These are phyloP conservation scores for Botryotinia narcissicola DNA, from an alignment of 2,329 filamentous ascomycete genomes.

Conservation along the genomic window DNA sequence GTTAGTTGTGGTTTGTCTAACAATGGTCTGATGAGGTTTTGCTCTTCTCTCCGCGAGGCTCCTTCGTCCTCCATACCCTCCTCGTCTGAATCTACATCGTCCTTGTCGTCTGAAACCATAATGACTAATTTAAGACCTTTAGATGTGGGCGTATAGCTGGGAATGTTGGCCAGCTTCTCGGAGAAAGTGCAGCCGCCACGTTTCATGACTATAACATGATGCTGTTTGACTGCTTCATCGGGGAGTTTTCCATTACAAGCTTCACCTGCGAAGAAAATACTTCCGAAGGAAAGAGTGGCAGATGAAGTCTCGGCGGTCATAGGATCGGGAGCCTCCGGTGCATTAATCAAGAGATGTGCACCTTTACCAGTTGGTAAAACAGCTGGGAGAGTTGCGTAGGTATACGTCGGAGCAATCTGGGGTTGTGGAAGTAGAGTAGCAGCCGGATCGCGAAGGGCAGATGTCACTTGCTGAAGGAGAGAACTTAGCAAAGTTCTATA, in stretches of 20 bases:
- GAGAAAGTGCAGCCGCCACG: conserved; percentile 84
- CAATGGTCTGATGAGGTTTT: conserved; percentile 55
- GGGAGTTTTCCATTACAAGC: conserved; percentile 59
- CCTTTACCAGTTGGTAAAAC: conserved; percentile 53
- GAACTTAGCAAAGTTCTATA: conserved; percentile 44
- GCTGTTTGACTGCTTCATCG: conserved; percentile 47
- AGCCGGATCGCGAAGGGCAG: conserved; percentile 47
- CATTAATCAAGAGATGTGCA: conserved; percentile 67
- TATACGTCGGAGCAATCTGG: conserved; percentile 36
- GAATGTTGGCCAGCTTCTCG: conserved; percentile 81
- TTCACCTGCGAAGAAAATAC: conserved; percentile 67
- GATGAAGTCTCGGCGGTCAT: conserved; percentile 33
- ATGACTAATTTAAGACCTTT: conserved; percentile 75
- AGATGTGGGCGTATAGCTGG: conserved; percentile 63
- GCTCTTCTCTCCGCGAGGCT: conserved; percentile 40
- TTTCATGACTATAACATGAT: conserved; percentile 79
- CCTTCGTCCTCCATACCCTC: conserved; percentile 36
- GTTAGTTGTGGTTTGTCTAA: conserved; percentile 67
- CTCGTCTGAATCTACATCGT: conserved; percentile 24
- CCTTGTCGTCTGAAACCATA: conserved; percentile 60
- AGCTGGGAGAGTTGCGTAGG: conserved; percentile 43
- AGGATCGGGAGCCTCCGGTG: conserved; percentile 43
- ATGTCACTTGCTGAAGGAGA: conserved; percentile 50
- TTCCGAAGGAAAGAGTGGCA: conserved; percentile 62
- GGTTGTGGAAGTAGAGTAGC: conserved; percentile 42